Conservation (phyloP, 768 basidiomycete genomes). For the Coprinellus micaceus region DNA sequence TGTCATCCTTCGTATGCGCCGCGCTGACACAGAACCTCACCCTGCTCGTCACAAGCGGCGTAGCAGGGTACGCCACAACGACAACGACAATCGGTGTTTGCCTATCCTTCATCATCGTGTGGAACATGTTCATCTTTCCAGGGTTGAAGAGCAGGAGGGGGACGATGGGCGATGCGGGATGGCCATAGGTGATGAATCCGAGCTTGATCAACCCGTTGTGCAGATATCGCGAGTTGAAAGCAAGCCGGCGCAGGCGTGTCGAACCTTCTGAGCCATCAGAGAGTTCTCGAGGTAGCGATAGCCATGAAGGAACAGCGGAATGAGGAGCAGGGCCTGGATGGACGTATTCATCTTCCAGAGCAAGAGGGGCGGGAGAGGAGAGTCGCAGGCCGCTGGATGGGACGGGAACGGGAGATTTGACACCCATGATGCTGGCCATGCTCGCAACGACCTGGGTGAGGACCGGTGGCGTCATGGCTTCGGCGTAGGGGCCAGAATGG, state of each 20-base stretch:
- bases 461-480: constrained; percentile 87
- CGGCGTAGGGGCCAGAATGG: constrained; percentile 82
- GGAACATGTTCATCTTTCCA: constrained; percentile 91
- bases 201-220: constrained; percentile 81
- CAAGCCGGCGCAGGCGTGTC: constrained; percentile 78
- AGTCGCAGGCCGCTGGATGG: constrained; percentile 26
- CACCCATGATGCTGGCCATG: constrained; percentile 97
- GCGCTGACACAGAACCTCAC: constrained; percentile 94
- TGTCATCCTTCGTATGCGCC: constrained; percentile 95
- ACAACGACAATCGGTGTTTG: constrained; percentile 83
- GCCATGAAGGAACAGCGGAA: constrained; percentile 69
- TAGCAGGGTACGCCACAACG: constrained; percentile 88
- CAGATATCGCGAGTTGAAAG: constrained; percentile 95
- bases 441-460: constrained; percentile 87
- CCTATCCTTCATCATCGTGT: constrained; percentile 80
- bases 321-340: constrained; percentile 72
- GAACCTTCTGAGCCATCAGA: constrained; percentile 83
- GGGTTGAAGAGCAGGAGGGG: constrained; percentile 90
- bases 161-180: constrained; percentile 88
- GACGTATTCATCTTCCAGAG: constrained; percentile 32
- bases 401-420: constrained; percentile 38
- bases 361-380: constrained; percentile 28
- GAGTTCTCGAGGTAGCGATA: constrained; percentile 67
- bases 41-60: constrained; percentile 81
- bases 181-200: constrained; percentile 96